phyloP scores from a whole-genome alignment of 2,329 filamentous ascomycete species.

The Calonectria fujianensis region DNA sequence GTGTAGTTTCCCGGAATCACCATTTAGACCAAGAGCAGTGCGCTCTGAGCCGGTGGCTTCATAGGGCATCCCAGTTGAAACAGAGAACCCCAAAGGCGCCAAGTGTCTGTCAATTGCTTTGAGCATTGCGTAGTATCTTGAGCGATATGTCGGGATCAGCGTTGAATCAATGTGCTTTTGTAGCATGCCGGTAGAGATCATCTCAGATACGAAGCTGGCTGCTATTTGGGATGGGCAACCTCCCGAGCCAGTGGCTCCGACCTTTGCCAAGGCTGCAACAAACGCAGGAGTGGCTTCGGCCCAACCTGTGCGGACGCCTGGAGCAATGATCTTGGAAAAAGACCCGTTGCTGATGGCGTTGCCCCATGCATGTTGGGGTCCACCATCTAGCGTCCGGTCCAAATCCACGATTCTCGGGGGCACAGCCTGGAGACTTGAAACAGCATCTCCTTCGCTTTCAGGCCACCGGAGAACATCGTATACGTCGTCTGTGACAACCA shows the following conservation, averaged over 20 bases:
- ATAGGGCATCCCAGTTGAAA: slow-evolving; percentile 44
- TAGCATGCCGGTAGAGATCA: slow-evolving; percentile 47
- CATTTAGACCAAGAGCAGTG: neutral
- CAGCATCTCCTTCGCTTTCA: slow-evolving; percentile 64
- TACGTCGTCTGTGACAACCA: slow-evolving; percentile 82
- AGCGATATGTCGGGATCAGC: slow-evolving; percentile 47
- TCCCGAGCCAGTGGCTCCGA: slow-evolving; percentile 25
- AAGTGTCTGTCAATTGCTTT: slow-evolving; percentile 44
- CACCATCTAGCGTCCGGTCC: slow-evolving; percentile 1
- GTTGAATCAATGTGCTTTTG: slow-evolving; percentile 46
- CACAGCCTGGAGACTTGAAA: slow-evolving; percentile 61
- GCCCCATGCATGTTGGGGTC: slow-evolving; percentile 67
- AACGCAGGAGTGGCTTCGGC: slow-evolving; percentile 33
- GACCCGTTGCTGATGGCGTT: slow-evolving; percentile 80
- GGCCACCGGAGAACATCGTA: slow-evolving; percentile 82
- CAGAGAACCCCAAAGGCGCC: slow-evolving; percentile 43
- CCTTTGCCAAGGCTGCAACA: neutral
- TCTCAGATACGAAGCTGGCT: slow-evolving; percentile 35
- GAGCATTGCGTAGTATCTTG: slow-evolving; percentile 46
- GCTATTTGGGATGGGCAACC: slow-evolving; percentile 26
- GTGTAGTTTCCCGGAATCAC: neutral
- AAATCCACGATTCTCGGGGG: slow-evolving; percentile 32
- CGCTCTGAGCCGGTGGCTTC: neutral
- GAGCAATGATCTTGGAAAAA: slow-evolving; percentile 80
- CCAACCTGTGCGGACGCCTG: slow-evolving; percentile 73